Conservation (phyloP, 345 rosid genomes). For the Eucalyptus marginata region DNA sequence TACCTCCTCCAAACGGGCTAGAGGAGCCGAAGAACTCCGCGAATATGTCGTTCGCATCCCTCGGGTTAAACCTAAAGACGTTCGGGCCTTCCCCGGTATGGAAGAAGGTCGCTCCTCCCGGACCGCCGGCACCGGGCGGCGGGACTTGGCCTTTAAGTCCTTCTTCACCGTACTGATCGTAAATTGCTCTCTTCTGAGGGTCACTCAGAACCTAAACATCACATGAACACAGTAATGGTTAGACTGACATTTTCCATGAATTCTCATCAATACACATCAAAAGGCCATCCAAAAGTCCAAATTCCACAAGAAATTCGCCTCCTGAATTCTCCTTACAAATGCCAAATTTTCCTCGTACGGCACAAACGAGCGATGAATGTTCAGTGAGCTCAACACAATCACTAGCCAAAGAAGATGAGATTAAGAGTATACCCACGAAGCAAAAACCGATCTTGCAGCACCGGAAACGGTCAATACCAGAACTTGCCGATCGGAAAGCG, state of each 20-base stretch:
- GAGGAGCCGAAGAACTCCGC: constrained; percentile 59
- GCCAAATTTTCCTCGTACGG: background rate
- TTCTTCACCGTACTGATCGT: constrained; percentile 83
- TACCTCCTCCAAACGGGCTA: constrained; percentile 42
- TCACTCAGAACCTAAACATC: constrained; percentile 62
- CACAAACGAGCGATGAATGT: background rate
- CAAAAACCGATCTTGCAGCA: background rate
- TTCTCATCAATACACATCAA: background rate
- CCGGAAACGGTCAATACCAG: background rate
- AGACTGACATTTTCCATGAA: background rate
- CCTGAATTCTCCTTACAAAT: background rate
- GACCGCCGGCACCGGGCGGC: constrained; percentile 52
- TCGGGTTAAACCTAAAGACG: constrained; percentile 49
- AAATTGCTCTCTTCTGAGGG: constrained; percentile 66
- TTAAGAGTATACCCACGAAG: background rate
- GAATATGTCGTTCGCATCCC: constrained; percentile 67
- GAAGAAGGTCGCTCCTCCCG: constrained; percentile 62
- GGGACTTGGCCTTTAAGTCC: constrained; percentile 74
- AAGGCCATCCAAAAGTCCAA: background rate
- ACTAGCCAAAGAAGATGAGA: background rate
- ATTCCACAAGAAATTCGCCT: background rate
- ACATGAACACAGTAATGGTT: background rate
- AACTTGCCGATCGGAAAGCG: background rate
- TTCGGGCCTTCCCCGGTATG: constrained; percentile 58
- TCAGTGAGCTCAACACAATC: background rate